Evolutionary conservation across 352 stramenopile genomes (phyloP).

Genomic region (Globisporangium solare): DNA sequence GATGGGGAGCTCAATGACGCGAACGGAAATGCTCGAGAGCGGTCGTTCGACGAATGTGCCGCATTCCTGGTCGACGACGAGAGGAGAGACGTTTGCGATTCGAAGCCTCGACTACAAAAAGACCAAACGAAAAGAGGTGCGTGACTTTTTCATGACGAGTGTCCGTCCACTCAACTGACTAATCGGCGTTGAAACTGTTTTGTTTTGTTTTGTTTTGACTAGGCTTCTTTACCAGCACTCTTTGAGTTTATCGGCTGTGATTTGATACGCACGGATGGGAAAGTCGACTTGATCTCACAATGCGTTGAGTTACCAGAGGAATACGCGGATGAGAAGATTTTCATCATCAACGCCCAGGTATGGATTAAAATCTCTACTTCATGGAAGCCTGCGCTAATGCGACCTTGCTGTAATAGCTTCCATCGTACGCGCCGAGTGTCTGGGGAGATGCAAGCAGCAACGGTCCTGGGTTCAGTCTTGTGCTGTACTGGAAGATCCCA

Average conservation of each 20-base stretch:
- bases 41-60: slow-evolving; percentile 47
- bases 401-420: slow-evolving; percentile 31
- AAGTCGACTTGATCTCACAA: slow-evolving; percentile 73
- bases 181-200: background rate
- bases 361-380: background rate
- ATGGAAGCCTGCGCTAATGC: background rate
- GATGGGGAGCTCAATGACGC: slow-evolving; percentile 55
- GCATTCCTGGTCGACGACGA: slow-evolving; percentile 45
- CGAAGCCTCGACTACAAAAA: slow-evolving; percentile 81
- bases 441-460: slow-evolving; percentile 63
- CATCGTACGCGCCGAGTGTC: slow-evolving; percentile 69
- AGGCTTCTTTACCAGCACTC: slow-evolving; percentile 51
- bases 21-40: slow-evolving; percentile 35
- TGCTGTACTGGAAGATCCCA: slow-evolving; percentile 81
- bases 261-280: slow-evolving; percentile 58
- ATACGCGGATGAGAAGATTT: slow-evolving; percentile 52
- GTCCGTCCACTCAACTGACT: background rate
- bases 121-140: slow-evolving; percentile 70
- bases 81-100: slow-evolving; percentile 61
- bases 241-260: slow-evolving; percentile 81
- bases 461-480: slow-evolving; percentile 67
- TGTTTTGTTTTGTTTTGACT: background rate
- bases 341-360: slow-evolving; percentile 83
- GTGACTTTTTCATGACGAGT: background rate
- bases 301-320: slow-evolving; percentile 59